These are phyloP conservation scores for Pseudonitzschia multiseries DNA, from an alignment of 108 stramenopile species.

Conservation along the genomic window DNA sequence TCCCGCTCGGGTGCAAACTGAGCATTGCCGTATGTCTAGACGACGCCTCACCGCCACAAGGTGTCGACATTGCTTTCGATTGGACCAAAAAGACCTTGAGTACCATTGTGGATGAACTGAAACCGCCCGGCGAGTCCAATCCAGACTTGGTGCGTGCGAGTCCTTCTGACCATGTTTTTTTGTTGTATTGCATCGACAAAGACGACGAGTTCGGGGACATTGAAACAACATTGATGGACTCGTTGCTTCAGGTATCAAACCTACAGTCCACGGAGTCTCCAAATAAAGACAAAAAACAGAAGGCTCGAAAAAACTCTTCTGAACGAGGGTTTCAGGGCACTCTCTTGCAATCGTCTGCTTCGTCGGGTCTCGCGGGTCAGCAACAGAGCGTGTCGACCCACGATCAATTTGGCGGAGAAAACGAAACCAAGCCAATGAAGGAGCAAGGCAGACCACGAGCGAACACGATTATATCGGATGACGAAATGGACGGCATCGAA, in stretches of 20 bases:
- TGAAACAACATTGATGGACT: slow-evolving; percentile 31
- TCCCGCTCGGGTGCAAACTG: slow-evolving; percentile 16
- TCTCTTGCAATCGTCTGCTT: slow-evolving; percentile 34
- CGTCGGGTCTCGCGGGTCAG: not conserved
- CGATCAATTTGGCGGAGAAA: too few species aligned
- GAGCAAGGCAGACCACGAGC: not conserved
- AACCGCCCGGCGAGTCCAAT: not conserved
- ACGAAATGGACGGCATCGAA: not conserved
- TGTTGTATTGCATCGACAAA: slow-evolving; percentile 16
- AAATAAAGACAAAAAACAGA: not conserved
- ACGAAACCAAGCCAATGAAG: not conserved
- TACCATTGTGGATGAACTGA: slow-evolving; percentile 20
- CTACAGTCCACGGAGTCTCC: not conserved
- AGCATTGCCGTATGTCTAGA: slow-evolving; percentile 9
- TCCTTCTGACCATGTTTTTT: not conserved
- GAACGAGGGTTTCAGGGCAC: slow-evolving; percentile 52
- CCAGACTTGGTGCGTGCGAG: not conserved
- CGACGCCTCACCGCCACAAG: not conserved
- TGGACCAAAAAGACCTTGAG: slow-evolving; percentile 1
- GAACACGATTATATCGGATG: slow-evolving; percentile 25
- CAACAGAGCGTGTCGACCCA: not conserved
- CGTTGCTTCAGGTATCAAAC: slow-evolving; percentile 31
- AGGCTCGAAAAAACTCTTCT: slow-evolving; percentile 15
- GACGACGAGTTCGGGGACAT: slow-evolving; percentile 9
- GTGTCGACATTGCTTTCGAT: slow-evolving; percentile 1